Conservation (phyloP, 441 rosid species). For the Theobroma grandiflorum region DNA sequence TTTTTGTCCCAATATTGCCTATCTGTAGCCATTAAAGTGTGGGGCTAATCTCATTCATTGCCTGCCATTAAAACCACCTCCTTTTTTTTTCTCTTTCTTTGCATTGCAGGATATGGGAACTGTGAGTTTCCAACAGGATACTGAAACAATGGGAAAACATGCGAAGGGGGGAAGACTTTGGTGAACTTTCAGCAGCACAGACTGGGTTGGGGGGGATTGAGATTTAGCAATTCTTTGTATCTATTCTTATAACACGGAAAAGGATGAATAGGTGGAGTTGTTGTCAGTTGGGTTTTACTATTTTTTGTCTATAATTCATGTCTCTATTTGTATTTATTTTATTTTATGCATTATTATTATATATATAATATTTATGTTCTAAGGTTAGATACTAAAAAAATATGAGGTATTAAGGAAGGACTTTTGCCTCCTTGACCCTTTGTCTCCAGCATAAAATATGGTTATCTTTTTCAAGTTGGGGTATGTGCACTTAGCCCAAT, state of each 20-base stretch:
- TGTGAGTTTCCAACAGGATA: constrained; percentile 76
- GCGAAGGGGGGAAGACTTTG: not conserved
- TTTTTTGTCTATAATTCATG: not conserved
- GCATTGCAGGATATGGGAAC: constrained; percentile 58
- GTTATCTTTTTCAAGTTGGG: too few relatives aligned
- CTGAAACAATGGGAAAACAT: constrained; percentile 29
- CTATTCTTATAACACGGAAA: not conserved
- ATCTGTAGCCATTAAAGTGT: not conserved
- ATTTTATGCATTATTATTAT: not conserved
- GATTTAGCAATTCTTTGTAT: not conserved
- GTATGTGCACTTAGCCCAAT: too few relatives aligned
- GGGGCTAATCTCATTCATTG: not conserved
- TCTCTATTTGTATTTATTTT: constrained; percentile 11
- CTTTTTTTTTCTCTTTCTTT: not conserved
- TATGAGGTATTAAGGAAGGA: too few relatives aligned
- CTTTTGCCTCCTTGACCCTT: too few relatives aligned
- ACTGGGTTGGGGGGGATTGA: not conserved
- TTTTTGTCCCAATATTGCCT: not conserved
- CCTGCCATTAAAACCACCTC: too few relatives aligned
- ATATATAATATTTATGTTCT: not conserved
- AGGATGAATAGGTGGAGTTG: constrained; percentile 20
- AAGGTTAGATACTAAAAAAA: too few relatives aligned
- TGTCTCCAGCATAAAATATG: too few relatives aligned
- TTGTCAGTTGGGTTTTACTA: constrained; percentile 29
- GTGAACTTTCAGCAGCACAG: not conserved